phyloP scores from a whole-genome alignment of 371 early-diverging fungal species.

The Basidiobolus meristosporus region DNA sequence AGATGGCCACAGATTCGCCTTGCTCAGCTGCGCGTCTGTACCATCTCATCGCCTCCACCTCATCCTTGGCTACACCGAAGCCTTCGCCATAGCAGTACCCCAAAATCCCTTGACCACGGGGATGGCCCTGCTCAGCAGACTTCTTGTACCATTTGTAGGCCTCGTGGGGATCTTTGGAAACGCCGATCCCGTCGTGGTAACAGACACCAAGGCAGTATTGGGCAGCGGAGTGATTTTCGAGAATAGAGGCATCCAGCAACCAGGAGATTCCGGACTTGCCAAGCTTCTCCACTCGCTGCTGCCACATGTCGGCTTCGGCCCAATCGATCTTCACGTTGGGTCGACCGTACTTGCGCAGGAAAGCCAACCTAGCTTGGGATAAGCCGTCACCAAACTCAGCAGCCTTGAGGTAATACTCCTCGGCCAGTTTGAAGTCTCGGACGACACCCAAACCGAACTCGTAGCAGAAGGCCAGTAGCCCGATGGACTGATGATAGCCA shows the following conservation, averaged over 20 bases:
- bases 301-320: constrained; percentile 43
- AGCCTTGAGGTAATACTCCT: constrained; percentile 49
- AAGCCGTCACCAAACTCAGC: constrained; percentile 51
- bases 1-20: constrained; percentile 43
- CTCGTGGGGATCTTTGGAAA: constrained; percentile 1
- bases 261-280: constrained; percentile 16
- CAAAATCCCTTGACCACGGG: constrained; percentile 45
- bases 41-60: constrained; percentile 40
- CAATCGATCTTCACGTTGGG: constrained; percentile 51
- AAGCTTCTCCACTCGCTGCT: constrained; percentile 13
- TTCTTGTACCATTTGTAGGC: constrained; percentile 6
- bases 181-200: constrained; percentile 3
- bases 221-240: constrained; percentile 9
- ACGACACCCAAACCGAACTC: constrained; percentile 50
- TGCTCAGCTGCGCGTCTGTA: constrained; percentile 34
- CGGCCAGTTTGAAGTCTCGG: constrained; percentile 24
- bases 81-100: constrained; percentile 71
- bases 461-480: constrained; percentile 43
- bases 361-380: constrained; percentile 61
- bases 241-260: constrained; percentile 18
- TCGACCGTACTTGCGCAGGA: constrained; percentile 55
- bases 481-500: constrained; percentile 20
- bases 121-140: constrained; percentile 23
- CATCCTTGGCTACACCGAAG: constrained; percentile 39
- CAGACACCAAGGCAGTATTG: constrained; percentile 7